A percentile compares a stretch with the other conserved stretches of the same genome.
Conservation (phyloP, 1,284 basidiomycete species). For the Melampsora americana region DNA sequence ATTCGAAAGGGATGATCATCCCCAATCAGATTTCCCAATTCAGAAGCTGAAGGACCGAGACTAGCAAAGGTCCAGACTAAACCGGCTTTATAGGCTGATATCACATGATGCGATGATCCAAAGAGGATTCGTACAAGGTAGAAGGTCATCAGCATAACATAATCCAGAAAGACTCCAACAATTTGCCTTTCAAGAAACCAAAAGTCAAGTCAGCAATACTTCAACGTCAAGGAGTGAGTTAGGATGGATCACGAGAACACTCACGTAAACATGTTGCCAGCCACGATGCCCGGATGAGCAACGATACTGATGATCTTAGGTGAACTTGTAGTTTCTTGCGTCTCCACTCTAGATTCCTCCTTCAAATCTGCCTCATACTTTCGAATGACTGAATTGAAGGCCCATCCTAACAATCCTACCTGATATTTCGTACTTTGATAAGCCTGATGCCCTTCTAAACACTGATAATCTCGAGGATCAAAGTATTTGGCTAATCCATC, state of each 20-base stretch:
- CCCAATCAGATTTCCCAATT: background rate
- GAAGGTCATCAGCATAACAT: conserved; percentile 32
- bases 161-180: conserved; percentile 37
- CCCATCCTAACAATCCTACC: conserved; percentile 53
- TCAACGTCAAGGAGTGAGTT: background rate
- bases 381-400: conserved; percentile 50
- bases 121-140: conserved; percentile 32
- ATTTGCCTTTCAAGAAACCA: conserved; percentile 11
- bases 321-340: background rate
- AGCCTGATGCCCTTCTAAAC: conserved; percentile 48
- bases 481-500: conserved; percentile 52
- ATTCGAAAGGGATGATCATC: conserved; percentile 6
- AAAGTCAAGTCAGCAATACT: background rate
- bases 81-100: conserved; percentile 18
- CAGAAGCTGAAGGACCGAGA: background rate
- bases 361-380: conserved; percentile 44
- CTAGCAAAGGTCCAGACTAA: conserved; percentile 37
- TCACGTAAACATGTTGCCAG: conserved; percentile 51
- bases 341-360: background rate
- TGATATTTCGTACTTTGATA: conserved; percentile 55
- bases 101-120: conserved; percentile 39
- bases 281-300: conserved; percentile 54
- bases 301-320: conserved; percentile 46
- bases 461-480: conserved; percentile 52
- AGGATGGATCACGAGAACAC: background rate